Conservation (phyloP, 345 rosid genomes). For the Euphorbia pulcherrima region DNA sequence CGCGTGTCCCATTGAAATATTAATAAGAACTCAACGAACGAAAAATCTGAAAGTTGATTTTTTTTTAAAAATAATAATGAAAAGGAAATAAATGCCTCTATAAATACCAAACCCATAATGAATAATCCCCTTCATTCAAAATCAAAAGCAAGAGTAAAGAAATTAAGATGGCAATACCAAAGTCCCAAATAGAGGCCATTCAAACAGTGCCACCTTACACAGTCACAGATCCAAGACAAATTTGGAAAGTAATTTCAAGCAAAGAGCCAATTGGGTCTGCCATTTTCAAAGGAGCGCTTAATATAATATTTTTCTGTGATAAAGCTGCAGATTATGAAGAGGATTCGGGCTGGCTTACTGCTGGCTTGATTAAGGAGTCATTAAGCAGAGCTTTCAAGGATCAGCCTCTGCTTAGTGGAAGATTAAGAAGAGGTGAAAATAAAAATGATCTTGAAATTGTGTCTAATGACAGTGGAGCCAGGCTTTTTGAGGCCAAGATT, state of each 20-base stretch:
- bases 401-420: constrained; percentile 59
- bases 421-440: too few species aligned
- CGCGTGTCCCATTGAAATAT: too few species aligned
- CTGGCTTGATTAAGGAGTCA: constrained; percentile 79
- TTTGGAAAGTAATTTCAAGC: constrained; percentile 30
- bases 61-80: too few species aligned
- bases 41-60: too few species aligned
- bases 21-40: too few species aligned
- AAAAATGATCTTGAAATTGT: constrained; percentile 62
- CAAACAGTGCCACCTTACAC: constrained; percentile 40
- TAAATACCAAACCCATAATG: too few species aligned
- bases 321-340: constrained; percentile 23
- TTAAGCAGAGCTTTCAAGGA: constrained; percentile 49
- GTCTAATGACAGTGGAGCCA: constrained; percentile 62
- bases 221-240: constrained; percentile 47
- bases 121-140: too few species aligned
- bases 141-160: too few species aligned
- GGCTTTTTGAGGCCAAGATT: constrained; percentile 62
- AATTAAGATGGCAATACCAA: constrained; percentile 11
- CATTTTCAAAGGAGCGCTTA: constrained; percentile 43
- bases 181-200: too few species aligned
- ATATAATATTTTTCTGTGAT: constrained; percentile 47
- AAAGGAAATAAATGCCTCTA: too few species aligned
- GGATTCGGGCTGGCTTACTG: constrained; percentile 54
- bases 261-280: constrained; percentile 27